Evolutionary conservation across 495 filamentous ascomycete genomes (phyloP).

Genomic region (Pseudevernia furfuracea): DNA sequence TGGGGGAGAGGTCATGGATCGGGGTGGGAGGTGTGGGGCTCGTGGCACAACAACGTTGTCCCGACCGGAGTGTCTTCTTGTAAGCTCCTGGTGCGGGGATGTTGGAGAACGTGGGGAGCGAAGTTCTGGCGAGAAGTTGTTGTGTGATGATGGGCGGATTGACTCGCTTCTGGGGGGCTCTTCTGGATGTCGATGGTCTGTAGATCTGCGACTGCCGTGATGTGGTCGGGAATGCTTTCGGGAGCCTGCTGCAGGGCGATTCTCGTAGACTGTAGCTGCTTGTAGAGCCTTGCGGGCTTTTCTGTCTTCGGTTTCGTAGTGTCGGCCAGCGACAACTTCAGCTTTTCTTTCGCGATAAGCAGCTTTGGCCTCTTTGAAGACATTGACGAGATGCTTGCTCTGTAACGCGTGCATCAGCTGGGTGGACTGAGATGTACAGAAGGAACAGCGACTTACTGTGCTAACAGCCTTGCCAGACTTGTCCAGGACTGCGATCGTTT

Average conservation of each 20-base stretch:
- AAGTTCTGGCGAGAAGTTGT: slow-evolving; percentile 22
- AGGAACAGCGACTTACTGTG: slow-evolving; percentile 53
- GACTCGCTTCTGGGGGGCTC: background rate
- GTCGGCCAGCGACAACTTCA: slow-evolving; percentile 59
- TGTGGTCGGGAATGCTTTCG: slow-evolving; percentile 29
- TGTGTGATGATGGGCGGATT: slow-evolving; percentile 16
- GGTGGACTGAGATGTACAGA: slow-evolving; percentile 9
- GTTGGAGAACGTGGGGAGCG: slow-evolving; percentile 20
- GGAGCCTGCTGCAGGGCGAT: slow-evolving; percentile 39
- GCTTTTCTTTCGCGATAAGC: slow-evolving; percentile 80
- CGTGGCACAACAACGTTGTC: slow-evolving; percentile 9
- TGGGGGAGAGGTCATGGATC: slow-evolving; percentile 24
- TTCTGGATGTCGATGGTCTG: slow-evolving; percentile 11
- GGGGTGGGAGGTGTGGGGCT: slow-evolving; percentile 15
- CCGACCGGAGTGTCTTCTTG: slow-evolving; percentile 39
- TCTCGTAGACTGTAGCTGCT: slow-evolving; percentile 44
- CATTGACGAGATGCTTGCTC: slow-evolving; percentile 80
- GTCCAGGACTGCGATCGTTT: slow-evolving; percentile 87
- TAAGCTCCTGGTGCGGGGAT: slow-evolving; percentile 29
- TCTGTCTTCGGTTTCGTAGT: slow-evolving; percentile 48
- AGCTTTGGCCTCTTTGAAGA: slow-evolving; percentile 81
- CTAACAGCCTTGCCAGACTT: slow-evolving; percentile 87
- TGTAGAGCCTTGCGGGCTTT: slow-evolving; percentile 43
- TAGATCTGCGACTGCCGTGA: slow-evolving; percentile 13
- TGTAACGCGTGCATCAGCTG: slow-evolving; percentile 35